A percentile compares a stretch with the other conserved stretches of the same genome.
phyloP scores from a whole-genome alignment of 305 asterid species.

The Withania somnifera region DNA sequence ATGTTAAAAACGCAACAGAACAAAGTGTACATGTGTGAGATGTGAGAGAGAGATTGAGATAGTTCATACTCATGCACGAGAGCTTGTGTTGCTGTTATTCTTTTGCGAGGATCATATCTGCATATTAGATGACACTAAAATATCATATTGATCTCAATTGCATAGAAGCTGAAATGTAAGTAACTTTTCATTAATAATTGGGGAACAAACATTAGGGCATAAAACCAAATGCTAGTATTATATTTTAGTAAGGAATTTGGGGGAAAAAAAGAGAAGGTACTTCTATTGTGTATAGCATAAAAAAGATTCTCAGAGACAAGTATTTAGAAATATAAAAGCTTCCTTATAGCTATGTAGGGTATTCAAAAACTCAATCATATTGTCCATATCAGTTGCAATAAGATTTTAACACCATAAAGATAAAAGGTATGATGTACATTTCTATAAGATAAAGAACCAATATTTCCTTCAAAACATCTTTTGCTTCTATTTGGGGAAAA shows the following conservation, averaged over 20 bases:
- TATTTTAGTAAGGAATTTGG: background rate
- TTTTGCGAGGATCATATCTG: slow-evolving; percentile 92
- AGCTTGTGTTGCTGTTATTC: slow-evolving; percentile 89
- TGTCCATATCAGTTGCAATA: background rate
- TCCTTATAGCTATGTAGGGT: background rate
- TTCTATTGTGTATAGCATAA: background rate
- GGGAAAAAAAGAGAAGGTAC: background rate
- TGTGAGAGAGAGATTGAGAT: background rate
- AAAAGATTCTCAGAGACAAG: background rate
- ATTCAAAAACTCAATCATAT: background rate
- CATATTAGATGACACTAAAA: slow-evolving; percentile 20
- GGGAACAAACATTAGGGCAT: background rate
- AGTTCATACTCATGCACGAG: slow-evolving; percentile 91
- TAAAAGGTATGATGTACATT: background rate
- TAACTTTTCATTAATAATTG: background rate
- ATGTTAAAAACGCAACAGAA: background rate
- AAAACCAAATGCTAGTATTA: background rate
- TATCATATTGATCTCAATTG: background rate
- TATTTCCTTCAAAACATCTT: background rate
- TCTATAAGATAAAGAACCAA: background rate
- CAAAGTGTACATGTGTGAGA: background rate
- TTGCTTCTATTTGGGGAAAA: background rate
- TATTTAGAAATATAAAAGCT: background rate
- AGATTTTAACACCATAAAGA: background rate
- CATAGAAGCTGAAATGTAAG: background rate